Percentiles rank a stretch among this genome's conserved stretches.
Conservation (phyloP, 139 green algal genomes). For the Chlamydomonas sp. region DNA sequence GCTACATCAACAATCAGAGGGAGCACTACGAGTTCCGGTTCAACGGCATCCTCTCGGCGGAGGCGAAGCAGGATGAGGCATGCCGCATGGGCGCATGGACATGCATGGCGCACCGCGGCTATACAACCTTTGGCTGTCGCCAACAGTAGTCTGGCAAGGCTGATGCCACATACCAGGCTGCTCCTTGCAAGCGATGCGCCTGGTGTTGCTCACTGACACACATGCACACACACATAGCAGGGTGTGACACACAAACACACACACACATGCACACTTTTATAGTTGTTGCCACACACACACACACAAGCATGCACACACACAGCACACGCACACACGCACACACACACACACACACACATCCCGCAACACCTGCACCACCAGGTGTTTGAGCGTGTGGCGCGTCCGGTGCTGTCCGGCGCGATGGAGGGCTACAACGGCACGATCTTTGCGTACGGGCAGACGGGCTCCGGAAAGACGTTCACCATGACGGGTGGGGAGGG, state of each 20-base stretch:
- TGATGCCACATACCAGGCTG: background rate
- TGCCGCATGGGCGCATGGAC: background rate
- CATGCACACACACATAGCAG: background rate
- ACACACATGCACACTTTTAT: background rate
- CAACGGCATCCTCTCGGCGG: constrained; percentile 62
- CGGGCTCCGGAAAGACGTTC: constrained; percentile 69
- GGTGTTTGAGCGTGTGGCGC: constrained; percentile 75
- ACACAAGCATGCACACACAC: too few relatives aligned
- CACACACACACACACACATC: too few relatives aligned
- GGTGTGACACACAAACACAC: background rate
- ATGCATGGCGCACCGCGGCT: too few relatives aligned
- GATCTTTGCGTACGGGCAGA: constrained; percentile 82
- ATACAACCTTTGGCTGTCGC: too few relatives aligned
- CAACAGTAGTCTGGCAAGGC: too few relatives aligned
- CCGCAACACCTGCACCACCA: too few relatives aligned
- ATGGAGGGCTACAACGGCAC: constrained; percentile 80
- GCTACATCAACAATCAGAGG: constrained; percentile 74
- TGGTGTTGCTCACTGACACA: background rate
- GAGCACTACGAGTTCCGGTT: constrained; percentile 76
- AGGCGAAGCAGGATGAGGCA: constrained; percentile 78
- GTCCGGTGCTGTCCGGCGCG: constrained; percentile 38
- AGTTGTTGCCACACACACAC: too few relatives aligned
- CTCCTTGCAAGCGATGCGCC: background rate
- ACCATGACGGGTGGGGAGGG: constrained; percentile 63
- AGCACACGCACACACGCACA: too few relatives aligned